These are phyloP conservation scores for Volvariella volvacea DNA, from an alignment of 1,284 basidiomycete genomes.

Conservation along the genomic window DNA sequence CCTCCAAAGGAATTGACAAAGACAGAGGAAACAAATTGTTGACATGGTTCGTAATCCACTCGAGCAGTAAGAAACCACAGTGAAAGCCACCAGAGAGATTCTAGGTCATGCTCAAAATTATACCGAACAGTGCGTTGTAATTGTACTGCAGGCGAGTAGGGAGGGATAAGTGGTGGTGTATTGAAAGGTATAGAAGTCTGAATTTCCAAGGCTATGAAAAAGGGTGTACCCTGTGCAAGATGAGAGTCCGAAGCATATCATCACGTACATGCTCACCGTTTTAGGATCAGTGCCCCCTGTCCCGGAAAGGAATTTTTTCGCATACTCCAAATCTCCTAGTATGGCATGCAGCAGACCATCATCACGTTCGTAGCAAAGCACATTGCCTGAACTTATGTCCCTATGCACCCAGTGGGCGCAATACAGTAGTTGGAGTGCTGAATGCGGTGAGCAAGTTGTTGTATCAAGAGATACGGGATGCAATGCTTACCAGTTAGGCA, in stretches of 20 bases:
- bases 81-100: conserved; percentile 13
- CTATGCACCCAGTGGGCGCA: conserved; percentile 15
- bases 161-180: too few relatives aligned
- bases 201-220: conserved; percentile 16
- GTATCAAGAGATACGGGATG: too few relatives aligned
- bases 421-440: conserved; percentile 13
- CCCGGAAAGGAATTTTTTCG: conserved; percentile 9
- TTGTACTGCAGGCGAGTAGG: background rate
- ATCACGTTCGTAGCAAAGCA: conserved; percentile 10
- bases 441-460: too few relatives aligned
- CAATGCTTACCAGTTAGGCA: conserved; percentile 11
- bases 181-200: conserved; percentile 1
- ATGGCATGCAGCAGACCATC: conserved; percentile 6
- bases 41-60: conserved; percentile 2
- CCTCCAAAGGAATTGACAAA: too few relatives aligned
- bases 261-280: conserved; percentile 10
- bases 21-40: background rate
- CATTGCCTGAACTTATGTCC: conserved; percentile 17
- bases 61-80: conserved; percentile 9
- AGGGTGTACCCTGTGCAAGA: conserved; percentile 14
- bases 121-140: conserved; percentile 7
- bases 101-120: conserved; percentile 13
- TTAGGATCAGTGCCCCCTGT: conserved; percentile 10
- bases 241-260: background rate
- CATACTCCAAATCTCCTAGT: conserved; percentile 16